A percentile compares a stretch with the other conserved stretches of the same genome.
Evolutionary conservation across 1,139 yeast genomes (phyloP).

Genomic region (Kluyveromyces sp.): DNA sequence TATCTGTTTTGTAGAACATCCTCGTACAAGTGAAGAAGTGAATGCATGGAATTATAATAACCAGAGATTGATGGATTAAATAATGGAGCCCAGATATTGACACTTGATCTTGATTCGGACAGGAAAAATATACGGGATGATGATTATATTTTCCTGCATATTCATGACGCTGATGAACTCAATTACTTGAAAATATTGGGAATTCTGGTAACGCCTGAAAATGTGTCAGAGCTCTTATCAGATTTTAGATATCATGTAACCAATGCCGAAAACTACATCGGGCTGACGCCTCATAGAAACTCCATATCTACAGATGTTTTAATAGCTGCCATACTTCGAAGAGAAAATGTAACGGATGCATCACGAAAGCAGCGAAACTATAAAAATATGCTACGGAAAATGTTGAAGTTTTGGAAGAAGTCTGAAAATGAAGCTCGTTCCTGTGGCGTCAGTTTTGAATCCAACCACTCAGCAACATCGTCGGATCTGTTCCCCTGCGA

Average conservation of each 20-base stretch:
- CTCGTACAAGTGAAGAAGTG: no score
- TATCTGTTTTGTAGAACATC: no score
- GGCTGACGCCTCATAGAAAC: background rate
- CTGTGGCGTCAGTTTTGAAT: background rate
- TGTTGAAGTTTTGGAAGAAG: background rate
- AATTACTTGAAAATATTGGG: background rate
- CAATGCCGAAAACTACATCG: no score
- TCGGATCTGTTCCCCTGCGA: background rate
- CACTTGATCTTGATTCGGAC: no score
- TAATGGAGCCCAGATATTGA: no score
- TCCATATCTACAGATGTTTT: background rate
- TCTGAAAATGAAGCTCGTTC: no score
- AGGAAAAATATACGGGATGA: background rate
- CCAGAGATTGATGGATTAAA: no score
- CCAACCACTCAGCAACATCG: background rate
- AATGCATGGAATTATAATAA: no score
- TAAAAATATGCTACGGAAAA: background rate
- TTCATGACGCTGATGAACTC: constrained; percentile 1
- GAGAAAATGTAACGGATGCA: background rate
- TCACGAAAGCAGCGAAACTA: background rate
- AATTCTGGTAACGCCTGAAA: background rate
- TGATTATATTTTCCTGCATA: background rate
- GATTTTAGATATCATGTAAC: background rate
- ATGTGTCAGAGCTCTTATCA: background rate
- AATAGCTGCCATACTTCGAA: background rate